Evolutionary conservation across 306 rosid species (phyloP).

Genomic region (Trichosanthes cucumerina): DNA sequence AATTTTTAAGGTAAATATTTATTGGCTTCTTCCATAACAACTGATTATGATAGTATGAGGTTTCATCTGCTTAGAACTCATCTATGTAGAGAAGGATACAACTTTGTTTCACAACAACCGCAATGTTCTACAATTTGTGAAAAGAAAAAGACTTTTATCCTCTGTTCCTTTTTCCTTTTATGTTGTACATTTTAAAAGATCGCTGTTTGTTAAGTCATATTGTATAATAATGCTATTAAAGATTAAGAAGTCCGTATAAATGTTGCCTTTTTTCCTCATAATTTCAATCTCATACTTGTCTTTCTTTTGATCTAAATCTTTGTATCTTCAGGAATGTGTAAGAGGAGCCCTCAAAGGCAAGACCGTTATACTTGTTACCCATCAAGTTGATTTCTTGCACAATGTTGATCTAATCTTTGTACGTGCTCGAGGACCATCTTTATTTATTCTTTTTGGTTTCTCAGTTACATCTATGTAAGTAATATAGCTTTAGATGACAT

Average conservation of each 20-base stretch:
- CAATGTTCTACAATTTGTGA: not conserved
- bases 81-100: not conserved
- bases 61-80: not conserved
- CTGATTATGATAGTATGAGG: not conserved
- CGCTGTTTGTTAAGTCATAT: not conserved
- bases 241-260: not conserved
- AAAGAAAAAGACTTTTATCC: not conserved
- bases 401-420: conserved; percentile 70
- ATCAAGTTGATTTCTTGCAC: conserved; percentile 95
- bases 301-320: not conserved
- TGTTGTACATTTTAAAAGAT: not conserved
- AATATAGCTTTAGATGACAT: not conserved
- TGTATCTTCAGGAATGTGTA: conserved; percentile 59
- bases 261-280: not conserved
- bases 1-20: conserved; percentile 51
- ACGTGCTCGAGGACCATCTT: conserved; percentile 8
- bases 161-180: not conserved
- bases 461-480: not conserved
- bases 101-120: not conserved
- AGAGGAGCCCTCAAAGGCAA: conserved; percentile 69
- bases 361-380: conserved; percentile 81
- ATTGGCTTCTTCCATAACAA: not conserved
- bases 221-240: not conserved
- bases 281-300: not conserved
- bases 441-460: not conserved